A percentile compares a stretch with the other conserved stretches of the same genome.
Evolutionary conservation across 768 basidiomycete genomes (phyloP).

Genomic region (Chalciporus pseudorubinellus): DNA sequence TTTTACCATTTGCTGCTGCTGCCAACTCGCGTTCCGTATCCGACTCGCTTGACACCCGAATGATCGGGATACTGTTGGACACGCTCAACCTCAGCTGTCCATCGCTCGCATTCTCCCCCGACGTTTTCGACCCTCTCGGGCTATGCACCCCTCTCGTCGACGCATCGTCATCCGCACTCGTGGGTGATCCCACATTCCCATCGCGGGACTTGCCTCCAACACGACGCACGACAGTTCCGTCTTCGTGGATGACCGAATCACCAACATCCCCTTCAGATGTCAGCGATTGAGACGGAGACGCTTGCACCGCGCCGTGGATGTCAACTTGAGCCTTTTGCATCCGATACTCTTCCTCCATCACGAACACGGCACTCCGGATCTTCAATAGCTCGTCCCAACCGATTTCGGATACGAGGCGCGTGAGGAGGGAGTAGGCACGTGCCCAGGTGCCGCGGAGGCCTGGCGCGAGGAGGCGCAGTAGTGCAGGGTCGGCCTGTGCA

Average conservation of each 20-base stretch:
- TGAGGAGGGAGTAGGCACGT: conserved; percentile 86
- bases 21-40: conserved; percentile 47
- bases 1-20: conserved; percentile 29
- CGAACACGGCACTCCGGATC: conserved; percentile 91
- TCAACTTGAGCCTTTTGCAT: conserved; percentile 89
- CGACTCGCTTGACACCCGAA: conserved; percentile 73
- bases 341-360: conserved; percentile 99
- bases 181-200: conserved; percentile 9
- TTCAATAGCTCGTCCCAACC: conserved; percentile 99
- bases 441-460: conserved; percentile 95
- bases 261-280: conserved; percentile 24
- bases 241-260: conserved; percentile 56
- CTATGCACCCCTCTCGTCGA: conserved; percentile 61
- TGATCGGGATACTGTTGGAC: conserved; percentile 53
- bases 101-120: conserved; percentile 25
- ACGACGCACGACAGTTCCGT: conserved; percentile 46
- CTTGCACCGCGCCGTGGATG: conserved; percentile 39
- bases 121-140: conserved; percentile 22
- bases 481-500: conserved; percentile 83
- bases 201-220: conserved; percentile 8
- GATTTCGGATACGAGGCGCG: conserved; percentile 87
- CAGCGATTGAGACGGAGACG: conserved; percentile 23
- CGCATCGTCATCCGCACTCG: conserved; percentile 59
- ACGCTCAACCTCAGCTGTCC: conserved; percentile 4
- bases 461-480: conserved; percentile 92